Evolutionary conservation across 1,284 basidiomycete genomes (phyloP).

Genomic region (Ganoderma meredithae): DNA sequence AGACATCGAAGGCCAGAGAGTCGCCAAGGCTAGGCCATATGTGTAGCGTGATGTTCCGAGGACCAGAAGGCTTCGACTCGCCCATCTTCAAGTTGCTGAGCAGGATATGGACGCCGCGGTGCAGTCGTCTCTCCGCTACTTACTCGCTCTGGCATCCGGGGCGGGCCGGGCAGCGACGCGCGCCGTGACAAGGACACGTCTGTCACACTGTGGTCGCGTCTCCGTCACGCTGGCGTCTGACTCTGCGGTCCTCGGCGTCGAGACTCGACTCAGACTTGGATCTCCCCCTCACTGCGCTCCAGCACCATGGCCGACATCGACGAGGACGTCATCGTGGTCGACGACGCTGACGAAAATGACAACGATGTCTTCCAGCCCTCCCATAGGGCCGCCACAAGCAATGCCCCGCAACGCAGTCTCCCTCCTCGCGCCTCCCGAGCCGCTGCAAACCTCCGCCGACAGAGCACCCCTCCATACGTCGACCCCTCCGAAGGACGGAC

Average conservation of each 20-base stretch:
- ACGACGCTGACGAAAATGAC: conserved; percentile 57
- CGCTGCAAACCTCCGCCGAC: conserved; percentile 31
- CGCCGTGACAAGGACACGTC: conserved; percentile 12
- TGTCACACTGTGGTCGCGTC: neutral
- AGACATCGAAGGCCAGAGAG: conserved; percentile 69
- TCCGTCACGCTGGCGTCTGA: neutral
- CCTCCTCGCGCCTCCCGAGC: conserved; percentile 33
- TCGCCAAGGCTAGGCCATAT: conserved; percentile 75
- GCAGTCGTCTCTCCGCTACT: too few relatives aligned
- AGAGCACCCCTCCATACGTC: conserved; percentile 39
- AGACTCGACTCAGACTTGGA: neutral
- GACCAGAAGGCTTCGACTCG: conserved; percentile 27
- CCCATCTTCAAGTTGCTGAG: conserved; percentile 11
- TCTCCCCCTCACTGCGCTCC: conserved; percentile 9
- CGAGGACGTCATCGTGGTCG: conserved; percentile 71
- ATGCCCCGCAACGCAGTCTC: conserved; percentile 30
- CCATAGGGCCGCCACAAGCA: conserved; percentile 27
- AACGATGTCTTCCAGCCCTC: conserved; percentile 38
- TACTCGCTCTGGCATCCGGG: too few relatives aligned
- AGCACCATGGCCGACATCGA: conserved; percentile 43
- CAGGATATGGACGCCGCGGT: neutral
- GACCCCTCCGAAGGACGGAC: conserved; percentile 41
- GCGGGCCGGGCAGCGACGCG: neutral
- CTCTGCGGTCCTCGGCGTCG: neutral
- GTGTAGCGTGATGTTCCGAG: conserved; percentile 49